These are phyloP conservation scores for Phialophora tarda DNA, from an alignment of 2,329 filamentous ascomycete genomes.

Conservation along the genomic window DNA sequence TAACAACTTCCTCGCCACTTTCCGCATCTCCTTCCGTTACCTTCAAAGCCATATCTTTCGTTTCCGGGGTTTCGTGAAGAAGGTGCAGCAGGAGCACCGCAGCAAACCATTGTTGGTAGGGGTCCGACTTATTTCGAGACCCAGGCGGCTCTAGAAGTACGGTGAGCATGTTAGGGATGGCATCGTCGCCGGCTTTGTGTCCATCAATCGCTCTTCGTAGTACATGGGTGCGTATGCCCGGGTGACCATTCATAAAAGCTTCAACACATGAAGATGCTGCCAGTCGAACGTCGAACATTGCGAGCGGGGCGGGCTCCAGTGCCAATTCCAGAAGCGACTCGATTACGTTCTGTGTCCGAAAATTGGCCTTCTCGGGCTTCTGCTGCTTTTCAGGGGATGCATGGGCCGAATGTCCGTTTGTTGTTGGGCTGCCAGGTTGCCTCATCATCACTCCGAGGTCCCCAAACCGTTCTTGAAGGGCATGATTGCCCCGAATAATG, in stretches of 20 bases:
- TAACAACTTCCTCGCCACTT: slow-evolving; percentile 91
- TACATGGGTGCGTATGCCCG: slow-evolving; percentile 83
- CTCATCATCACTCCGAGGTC: slow-evolving; percentile 72
- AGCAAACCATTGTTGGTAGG: slow-evolving; percentile 89
- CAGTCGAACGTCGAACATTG: slow-evolving; percentile 78
- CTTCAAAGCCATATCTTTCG: slow-evolving; percentile 78
- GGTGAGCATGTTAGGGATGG: slow-evolving; percentile 85
- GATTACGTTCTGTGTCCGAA: slow-evolving; percentile 71
- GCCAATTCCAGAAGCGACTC: slow-evolving; percentile 87
- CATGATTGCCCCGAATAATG: slow-evolving; percentile 79
- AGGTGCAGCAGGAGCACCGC: slow-evolving; percentile 85
- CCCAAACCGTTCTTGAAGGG: slow-evolving; percentile 86
- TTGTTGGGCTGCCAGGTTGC: slow-evolving; percentile 37
- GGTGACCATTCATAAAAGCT: slow-evolving; percentile 85
- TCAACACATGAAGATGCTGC: slow-evolving; percentile 90
- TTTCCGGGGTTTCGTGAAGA: slow-evolving; percentile 76
- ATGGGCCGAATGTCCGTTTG: slow-evolving; percentile 45
- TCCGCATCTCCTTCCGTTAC: slow-evolving; percentile 88
- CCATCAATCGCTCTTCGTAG: slow-evolving; percentile 86
- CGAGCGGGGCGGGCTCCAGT: slow-evolving; percentile 68
- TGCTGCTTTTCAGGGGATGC: slow-evolving; percentile 22
- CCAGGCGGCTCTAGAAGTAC: slow-evolving; percentile 74
- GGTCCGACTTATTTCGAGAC: slow-evolving; percentile 70
- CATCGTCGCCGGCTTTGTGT: slow-evolving; percentile 75
- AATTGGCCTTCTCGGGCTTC: slow-evolving; percentile 20